phyloP scores from a whole-genome alignment of 371 early-diverging fungal species.

The Dichotomocladium elegans region DNA sequence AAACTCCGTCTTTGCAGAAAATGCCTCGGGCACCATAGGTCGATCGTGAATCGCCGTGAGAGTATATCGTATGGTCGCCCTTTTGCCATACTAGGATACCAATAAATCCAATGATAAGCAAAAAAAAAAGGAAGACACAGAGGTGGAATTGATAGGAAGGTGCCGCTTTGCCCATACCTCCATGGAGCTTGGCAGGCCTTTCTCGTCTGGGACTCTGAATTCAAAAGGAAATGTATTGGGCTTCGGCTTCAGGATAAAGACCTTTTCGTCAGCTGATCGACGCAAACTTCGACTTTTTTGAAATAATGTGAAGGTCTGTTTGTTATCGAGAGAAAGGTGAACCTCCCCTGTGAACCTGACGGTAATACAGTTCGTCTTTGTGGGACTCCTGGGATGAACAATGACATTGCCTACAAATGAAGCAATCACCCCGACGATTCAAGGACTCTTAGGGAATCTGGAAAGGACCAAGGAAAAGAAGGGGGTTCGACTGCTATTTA shows the following conservation, averaged over 20 bases:
- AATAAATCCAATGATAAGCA: neutral
- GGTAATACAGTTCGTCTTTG: constrained; percentile 31
- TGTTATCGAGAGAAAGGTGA: constrained; percentile 25
- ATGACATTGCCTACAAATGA: constrained; percentile 27
- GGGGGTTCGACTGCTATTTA: no score
- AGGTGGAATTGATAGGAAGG: no score
- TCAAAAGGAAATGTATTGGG: constrained; percentile 39
- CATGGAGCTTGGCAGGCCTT: constrained; percentile 38
- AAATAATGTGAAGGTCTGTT: constrained; percentile 29
- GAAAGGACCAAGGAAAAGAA: no score
- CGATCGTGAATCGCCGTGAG: constrained; percentile 38
- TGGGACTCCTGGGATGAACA: constrained; percentile 36
- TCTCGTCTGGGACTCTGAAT: constrained; percentile 33
- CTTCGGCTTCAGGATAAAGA: constrained; percentile 30
- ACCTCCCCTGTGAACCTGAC: constrained; percentile 37
- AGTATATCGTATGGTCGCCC: constrained; percentile 27
- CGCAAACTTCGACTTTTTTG: constrained; percentile 17
- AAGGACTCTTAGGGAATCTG: no score
- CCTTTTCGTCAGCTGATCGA: constrained; percentile 16
- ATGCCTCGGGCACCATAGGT: constrained; percentile 38
- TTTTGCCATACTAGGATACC: constrained; percentile 26
- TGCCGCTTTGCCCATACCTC: constrained; percentile 21
- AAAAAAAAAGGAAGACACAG: neutral
- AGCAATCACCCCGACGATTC: no score
- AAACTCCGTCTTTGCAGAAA: constrained; percentile 33